Evolutionary conservation across 768 basidiomycete species (phyloP).

Genomic region (Lentinula guzmanii): DNA sequence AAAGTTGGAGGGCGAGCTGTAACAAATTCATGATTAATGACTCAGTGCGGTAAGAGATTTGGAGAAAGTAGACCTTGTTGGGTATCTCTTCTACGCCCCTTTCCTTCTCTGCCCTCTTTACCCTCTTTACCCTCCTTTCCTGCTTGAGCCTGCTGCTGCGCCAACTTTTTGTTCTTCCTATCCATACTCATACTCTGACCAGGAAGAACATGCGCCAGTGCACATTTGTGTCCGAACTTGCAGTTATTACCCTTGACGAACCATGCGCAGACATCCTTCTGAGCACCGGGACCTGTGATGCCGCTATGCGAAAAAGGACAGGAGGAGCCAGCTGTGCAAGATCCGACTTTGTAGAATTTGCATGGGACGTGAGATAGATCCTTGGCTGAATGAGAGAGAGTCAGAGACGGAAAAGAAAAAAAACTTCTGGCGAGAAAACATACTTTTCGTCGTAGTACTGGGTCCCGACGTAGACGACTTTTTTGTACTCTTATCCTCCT

Average conservation of each 20-base stretch:
- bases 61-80: constrained; percentile 30
- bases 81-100: constrained; percentile 27
- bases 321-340: constrained; percentile 87
- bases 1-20: constrained; percentile 53
- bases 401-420: no score
- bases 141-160: constrained; percentile 57
- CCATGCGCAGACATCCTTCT: constrained; percentile 83
- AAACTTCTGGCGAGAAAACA: background rate
- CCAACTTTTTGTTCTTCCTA: constrained; percentile 93
- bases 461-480: background rate
- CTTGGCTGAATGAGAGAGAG: constrained; percentile 45
- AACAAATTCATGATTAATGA: background rate
- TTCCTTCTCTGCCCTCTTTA: constrained; percentile 16
- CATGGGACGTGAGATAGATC: constrained; percentile 96
- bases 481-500: background rate
- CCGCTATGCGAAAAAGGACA: constrained; percentile 89
- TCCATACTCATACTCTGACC: constrained; percentile 96
- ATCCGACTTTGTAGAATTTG: constrained; percentile 94
- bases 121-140: constrained; percentile 28
- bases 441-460: background rate
- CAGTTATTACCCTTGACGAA: constrained; percentile 91
- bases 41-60: constrained; percentile 26
- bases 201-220: constrained; percentile 89
- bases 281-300: constrained; percentile 64
- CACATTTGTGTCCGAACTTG: constrained; percentile 73